phyloP scores from a whole-genome alignment of 768 basidiomycete species.

The Postia placenta region DNA sequence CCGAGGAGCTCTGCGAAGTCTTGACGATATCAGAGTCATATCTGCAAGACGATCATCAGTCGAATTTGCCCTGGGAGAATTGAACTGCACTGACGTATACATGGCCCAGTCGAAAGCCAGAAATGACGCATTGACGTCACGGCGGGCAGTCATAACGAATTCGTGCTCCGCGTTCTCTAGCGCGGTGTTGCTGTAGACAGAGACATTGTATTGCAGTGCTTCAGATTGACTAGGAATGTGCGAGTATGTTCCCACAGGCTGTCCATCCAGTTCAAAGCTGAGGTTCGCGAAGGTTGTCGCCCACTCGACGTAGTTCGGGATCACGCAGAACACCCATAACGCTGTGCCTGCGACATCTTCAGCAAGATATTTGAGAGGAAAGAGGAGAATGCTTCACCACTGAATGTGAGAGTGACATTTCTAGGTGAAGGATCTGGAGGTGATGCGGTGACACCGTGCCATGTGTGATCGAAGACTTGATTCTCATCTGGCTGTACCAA shows the following conservation, averaged over 20 bases:
- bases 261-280: conserved; percentile 11
- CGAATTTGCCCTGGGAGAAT: neutral
- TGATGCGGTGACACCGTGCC: conserved; percentile 11
- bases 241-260: neutral
- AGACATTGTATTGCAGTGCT: conserved; percentile 2
- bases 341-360: conserved; percentile 5
- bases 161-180: conserved; percentile 6
- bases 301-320: conserved; percentile 3
- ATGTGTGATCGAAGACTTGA: conserved; percentile 3
- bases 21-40: neutral
- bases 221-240: neutral
- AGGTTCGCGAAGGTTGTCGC: conserved; percentile 10
- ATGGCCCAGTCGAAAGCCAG: conserved; percentile 9
- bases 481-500: conserved; percentile 1
- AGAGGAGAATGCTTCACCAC: neutral
- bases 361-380: neutral
- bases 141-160: neutral
- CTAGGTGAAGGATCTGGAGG: neutral
- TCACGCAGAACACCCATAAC: conserved; percentile 7
- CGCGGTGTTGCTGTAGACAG: conserved; percentile 1
- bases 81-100: conserved; percentile 4
- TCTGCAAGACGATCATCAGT: neutral
- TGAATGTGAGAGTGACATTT: conserved; percentile 6
- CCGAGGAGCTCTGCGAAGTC: neutral
- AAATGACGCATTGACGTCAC: conserved; percentile 4